Percentiles rank a stretch among this genome's conserved stretches.
Conservation (phyloP, 2,329 filamentous ascomycete genomes). For the Aspergillus phoenicis region DNA sequence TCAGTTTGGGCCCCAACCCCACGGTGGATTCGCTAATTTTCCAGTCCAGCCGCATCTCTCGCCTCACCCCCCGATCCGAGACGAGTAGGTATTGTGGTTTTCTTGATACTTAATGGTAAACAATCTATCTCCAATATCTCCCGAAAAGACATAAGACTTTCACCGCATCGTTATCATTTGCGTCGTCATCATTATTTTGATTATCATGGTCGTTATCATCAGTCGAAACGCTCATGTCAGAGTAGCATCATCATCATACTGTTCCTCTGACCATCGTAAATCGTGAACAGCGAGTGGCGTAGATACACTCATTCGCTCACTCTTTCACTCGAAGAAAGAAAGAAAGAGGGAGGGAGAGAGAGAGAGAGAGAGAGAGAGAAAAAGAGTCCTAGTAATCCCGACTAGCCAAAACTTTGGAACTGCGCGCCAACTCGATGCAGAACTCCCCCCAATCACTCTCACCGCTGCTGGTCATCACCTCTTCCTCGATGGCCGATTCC, state of each 20-base stretch:
- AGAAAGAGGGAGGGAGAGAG: no score
- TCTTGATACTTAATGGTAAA: no score
- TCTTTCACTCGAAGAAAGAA: no score
- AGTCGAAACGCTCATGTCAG: not conserved
- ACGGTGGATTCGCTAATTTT: not conserved
- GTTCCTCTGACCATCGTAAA: not conserved
- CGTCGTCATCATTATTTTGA: not conserved
- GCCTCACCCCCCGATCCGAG: no score
- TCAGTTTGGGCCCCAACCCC: not conserved
- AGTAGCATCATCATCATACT: not conserved
- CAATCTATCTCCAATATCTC: no score
- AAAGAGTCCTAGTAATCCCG: not conserved
- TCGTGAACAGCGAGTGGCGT: not conserved
- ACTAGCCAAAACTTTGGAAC: constrained; percentile 29
- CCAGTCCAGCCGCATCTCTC: no score
- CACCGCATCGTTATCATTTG: not conserved
- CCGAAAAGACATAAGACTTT: no score
- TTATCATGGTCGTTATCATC: not conserved
- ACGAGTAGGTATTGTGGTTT: no score
- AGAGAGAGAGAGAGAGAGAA: no score
- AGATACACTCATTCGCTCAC: not conserved
- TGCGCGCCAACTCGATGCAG: constrained; percentile 63
- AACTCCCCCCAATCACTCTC: constrained; percentile 71
- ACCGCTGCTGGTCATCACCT: constrained; percentile 61
- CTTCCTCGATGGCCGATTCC: constrained; percentile 75